Evolutionary conservation across 2,329 filamentous ascomycete genomes (phyloP).

Genomic region (Neonectria sp.): DNA sequence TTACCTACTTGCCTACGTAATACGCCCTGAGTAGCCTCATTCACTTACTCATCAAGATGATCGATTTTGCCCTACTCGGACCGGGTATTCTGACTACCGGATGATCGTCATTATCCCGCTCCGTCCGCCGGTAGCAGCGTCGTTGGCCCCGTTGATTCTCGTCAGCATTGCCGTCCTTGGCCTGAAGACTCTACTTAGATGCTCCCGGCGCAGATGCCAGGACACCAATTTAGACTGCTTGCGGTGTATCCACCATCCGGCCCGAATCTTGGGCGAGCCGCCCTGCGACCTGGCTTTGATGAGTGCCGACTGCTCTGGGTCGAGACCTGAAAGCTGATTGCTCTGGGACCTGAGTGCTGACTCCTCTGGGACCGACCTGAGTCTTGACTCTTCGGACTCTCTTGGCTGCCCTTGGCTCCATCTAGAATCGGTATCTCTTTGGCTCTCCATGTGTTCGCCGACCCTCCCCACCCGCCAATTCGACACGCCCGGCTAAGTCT

Average conservation of each 20-base stretch:
- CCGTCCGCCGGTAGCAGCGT: background rate
- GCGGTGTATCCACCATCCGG: slow-evolving; percentile 12
- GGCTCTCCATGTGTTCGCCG: background rate
- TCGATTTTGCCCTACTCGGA: background rate
- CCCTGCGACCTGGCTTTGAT: too few species aligned
- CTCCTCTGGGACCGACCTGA: too few species aligned
- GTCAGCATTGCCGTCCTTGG: slow-evolving; percentile 4
- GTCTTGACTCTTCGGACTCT: background rate
- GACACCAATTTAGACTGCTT: slow-evolving; percentile 13
- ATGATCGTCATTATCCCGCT: slow-evolving; percentile 5
- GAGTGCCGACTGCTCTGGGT: too few species aligned
- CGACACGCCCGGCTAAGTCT: background rate
- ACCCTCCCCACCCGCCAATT: too few species aligned
- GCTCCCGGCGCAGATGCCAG: slow-evolving; percentile 17
- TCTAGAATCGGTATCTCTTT: background rate
- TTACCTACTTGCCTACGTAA: background rate
- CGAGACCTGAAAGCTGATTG: too few species aligned
- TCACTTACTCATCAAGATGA: background rate
- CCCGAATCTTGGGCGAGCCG: slow-evolving; percentile 7
- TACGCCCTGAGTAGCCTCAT: background rate
- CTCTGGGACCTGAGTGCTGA: too few species aligned
- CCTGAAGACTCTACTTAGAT: slow-evolving; percentile 8
- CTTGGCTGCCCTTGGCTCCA: background rate
- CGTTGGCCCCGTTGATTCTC: slow-evolving; percentile 1
- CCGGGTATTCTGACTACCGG: background rate